Evolutionary conservation across 106 monocot species (phyloP).

Genomic region (Chionographis japonica): DNA sequence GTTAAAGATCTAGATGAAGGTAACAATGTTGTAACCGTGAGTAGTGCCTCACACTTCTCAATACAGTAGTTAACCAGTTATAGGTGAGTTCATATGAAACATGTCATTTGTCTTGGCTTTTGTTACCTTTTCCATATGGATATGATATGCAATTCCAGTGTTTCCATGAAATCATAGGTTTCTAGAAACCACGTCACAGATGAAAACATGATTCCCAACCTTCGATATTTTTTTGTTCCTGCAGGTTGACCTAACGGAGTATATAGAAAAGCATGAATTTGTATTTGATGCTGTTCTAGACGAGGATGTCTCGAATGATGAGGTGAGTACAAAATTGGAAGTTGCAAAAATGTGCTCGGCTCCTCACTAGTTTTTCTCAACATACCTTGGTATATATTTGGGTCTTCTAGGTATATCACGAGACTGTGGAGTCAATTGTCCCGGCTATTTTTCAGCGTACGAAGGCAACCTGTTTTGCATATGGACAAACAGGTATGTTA

Average conservation of each 20-base stretch:
- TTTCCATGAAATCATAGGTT: too few relatives aligned
- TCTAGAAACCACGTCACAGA: too few relatives aligned
- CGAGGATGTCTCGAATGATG: conserved; percentile 96
- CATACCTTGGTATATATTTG: background rate
- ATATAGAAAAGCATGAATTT: conserved; percentile 94
- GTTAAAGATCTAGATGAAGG: too few relatives aligned
- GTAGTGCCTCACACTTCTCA: too few relatives aligned
- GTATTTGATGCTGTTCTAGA: conserved; percentile 95
- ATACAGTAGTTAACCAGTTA: too few relatives aligned
- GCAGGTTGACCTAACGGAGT: conserved; percentile 93
- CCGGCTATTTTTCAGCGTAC: conserved; percentile 88
- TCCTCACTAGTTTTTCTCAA: background rate
- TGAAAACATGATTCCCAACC: too few relatives aligned
- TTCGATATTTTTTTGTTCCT: background rate
- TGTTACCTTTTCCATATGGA: too few relatives aligned
- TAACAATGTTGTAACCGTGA: too few relatives aligned
- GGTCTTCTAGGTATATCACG: conserved; percentile 65
- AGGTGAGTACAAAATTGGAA: conserved; percentile 37
- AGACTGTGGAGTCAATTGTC: conserved; percentile 90
- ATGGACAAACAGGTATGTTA: conserved; percentile 88
- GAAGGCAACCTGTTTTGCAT: conserved; percentile 98
- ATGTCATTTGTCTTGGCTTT: too few relatives aligned
- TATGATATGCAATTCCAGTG: too few relatives aligned
- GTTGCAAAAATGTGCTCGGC: background rate
- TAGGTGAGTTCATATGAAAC: too few relatives aligned